Base-by-base conservation (phyloP, 441 rosid species). In the Corymbia calophylla region DNA sequence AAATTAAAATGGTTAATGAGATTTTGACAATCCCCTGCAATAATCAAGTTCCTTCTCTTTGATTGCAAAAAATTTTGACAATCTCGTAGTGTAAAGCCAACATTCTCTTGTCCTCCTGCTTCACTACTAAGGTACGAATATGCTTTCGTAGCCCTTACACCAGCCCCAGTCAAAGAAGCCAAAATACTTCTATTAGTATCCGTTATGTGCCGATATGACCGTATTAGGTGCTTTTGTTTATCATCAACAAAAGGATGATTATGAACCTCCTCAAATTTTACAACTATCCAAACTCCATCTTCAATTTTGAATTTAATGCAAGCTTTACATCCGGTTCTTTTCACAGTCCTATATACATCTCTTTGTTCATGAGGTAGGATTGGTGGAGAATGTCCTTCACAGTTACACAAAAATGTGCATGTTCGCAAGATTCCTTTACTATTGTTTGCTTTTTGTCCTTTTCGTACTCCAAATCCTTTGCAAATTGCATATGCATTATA, bases 41-140 rank as follows among this genome's bases (percentile, higher is more conserved):
- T 21, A 56, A 56, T 56, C 0, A 56, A 56, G 5, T 23, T 12
- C 0, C 0, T 56, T 56, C 4, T 21, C 11, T 56, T 56, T 39
- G 44, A 39, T 39, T 39, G 44, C 5, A 39, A 39, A 1, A 4
- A 4, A 4, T 39, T 39, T 39, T 39, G 5, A 5, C 44, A 39
- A 56, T 56, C 0, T 0, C 2, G 1, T 4, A 56, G 3, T 0
- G 9, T 1, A 21, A 56, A 23, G 5, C 1, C 1, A 56, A 56
- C 13, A 56, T 56, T 56, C 13, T 56, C 1, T 56, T 9, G 0
- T 56, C 2, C 27, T 56, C 2, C 1, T 0, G 12, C 27, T 56
- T 56, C 0, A 0, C 12, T 0, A 55, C 2, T 56, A 56, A 56
- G 27, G 12, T 56, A 21, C 0, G 0, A 21, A 56, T 56, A 8